Conservation (phyloP, 345 rosid genomes). For the Cochlearia excelsa region DNA sequence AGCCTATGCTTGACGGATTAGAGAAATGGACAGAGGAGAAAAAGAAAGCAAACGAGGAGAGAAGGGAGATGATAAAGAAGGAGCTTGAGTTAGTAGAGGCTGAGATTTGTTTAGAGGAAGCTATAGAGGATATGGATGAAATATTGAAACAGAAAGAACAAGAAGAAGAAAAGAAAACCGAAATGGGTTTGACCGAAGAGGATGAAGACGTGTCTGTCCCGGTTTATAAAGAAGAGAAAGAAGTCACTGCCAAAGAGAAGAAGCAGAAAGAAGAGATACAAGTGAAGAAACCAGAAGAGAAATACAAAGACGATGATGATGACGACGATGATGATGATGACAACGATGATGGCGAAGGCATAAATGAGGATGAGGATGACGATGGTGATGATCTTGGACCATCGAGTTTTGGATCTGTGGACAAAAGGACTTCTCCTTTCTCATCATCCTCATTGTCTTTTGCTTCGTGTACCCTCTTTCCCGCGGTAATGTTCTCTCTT, state of each 20-base stretch:
- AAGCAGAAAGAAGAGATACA: constrained; percentile 24
- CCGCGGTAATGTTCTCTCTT: constrained; percentile 49
- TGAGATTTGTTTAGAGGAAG: constrained; percentile 84
- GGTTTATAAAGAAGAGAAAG: constrained; percentile 40
- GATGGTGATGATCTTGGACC: constrained; percentile 42
- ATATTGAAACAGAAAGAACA: constrained; percentile 56
- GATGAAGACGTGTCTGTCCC: constrained; percentile 39
- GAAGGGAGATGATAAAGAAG: constrained; percentile 53
- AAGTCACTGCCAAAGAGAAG: constrained; percentile 26
- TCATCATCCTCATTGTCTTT: constrained; percentile 70
- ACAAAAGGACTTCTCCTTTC: constrained; percentile 55
- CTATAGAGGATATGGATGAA: constrained; percentile 82
- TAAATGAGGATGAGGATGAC: constrained; percentile 46
- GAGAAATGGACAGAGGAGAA: constrained; percentile 81
- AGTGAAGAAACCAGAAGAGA: constrained; percentile 37
- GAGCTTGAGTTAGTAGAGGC: constrained; percentile 83
- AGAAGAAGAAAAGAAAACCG: constrained; percentile 59
- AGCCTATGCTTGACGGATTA: constrained; percentile 50
- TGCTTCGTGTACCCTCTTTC: constrained; percentile 62
- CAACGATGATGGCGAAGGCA: constrained; percentile 24
- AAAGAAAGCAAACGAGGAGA: constrained; percentile 61
- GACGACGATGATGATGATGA: constrained; percentile 35
- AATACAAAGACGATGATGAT: constrained; percentile 40
- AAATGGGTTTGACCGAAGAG: constrained; percentile 50
- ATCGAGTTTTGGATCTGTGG: constrained; percentile 82